phyloP scores from a whole-genome alignment of 352 stramenopile genomes.

The Blastocystis sp. region DNA sequence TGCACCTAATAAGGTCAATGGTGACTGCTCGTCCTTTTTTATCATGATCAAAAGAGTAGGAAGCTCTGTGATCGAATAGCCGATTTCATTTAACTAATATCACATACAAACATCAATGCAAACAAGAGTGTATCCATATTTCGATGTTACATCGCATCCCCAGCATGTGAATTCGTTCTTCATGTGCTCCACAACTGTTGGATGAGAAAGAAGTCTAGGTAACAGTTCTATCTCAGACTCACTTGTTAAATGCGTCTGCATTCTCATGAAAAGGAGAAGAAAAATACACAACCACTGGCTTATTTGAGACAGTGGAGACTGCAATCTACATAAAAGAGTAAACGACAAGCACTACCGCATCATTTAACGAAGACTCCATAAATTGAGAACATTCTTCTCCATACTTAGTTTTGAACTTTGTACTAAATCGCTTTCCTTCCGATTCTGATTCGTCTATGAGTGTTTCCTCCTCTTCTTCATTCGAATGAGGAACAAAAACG shows the following conservation, averaged over 20 bases:
- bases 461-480: background rate
- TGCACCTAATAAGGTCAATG: background rate
- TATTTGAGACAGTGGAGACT: background rate
- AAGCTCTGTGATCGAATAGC: background rate
- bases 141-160: conserved; percentile 26
- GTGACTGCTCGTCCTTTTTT: background rate
- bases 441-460: conserved; percentile 19
- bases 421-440: conserved; percentile 29
- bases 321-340: background rate
- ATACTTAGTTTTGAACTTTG: background rate
- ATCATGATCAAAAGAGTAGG: background rate
- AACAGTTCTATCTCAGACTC: background rate
- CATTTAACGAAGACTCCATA: conserved; percentile 32
- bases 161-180: background rate
- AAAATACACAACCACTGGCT: conserved; percentile 9
- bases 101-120: background rate
- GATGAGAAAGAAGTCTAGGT: background rate
- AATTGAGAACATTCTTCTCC: background rate
- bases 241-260: conserved; percentile 50
- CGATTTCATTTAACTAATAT: conserved; percentile 9
- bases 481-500: background rate
- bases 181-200: background rate
- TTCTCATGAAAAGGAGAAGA: conserved; percentile 47
- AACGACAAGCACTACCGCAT: background rate
- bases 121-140: conserved; percentile 24